Base-by-base conservation (phyloP, 1,139 yeast genomes). In the Scheffersomyces parashehatae region DNA sequence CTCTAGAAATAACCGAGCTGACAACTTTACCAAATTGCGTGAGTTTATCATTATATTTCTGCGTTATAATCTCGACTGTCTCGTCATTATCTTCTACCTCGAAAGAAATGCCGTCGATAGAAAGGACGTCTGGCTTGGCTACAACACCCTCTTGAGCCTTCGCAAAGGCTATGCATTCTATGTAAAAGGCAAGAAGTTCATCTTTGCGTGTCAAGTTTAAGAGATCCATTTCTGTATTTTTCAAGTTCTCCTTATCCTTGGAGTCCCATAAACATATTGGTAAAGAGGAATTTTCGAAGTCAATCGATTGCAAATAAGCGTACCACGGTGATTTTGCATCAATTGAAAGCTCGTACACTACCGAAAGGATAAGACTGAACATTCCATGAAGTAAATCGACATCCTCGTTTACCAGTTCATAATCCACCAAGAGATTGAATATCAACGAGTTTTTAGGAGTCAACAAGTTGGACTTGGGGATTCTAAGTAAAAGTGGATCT, bases 241-340 rank as follows among this genome's bases (percentile, higher is more conserved):
- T 58, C 35, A 90, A 59, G 31, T 75, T 57, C 1, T 53, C 53
- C 52, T 80, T 75, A 36, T 79, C 82, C 1, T 65, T 58, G 3
- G 73, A 73, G 1, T 65, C 51, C 96, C 96, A 88, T 38, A 85
- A 71, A 45, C 86, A 73, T 1, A 93, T 77, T 0, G 91, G 90
- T 4, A 79, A 46, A 10, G n/a, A 67, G 59, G 38, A 56, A 8
- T 56, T 51, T 3, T 58, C 53, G 16, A 71, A 64, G 36, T 77
- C 76, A 36, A 89, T 76, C 13, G 87, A 73, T 32, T 70, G 61
- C 40, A 90, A 68, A 59, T 85, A 91, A 3, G 70, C 72, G 50
- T 51, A 72, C 97, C 97, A 91, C 3, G 96, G 97, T 11, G 95
- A 85, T 3, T 64, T 56, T 12, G 70, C 65, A 2, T 80, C 81